Evolutionary conservation across 768 basidiomycete genomes (phyloP).

Genomic region (Leucocoprinus sp.): DNA sequence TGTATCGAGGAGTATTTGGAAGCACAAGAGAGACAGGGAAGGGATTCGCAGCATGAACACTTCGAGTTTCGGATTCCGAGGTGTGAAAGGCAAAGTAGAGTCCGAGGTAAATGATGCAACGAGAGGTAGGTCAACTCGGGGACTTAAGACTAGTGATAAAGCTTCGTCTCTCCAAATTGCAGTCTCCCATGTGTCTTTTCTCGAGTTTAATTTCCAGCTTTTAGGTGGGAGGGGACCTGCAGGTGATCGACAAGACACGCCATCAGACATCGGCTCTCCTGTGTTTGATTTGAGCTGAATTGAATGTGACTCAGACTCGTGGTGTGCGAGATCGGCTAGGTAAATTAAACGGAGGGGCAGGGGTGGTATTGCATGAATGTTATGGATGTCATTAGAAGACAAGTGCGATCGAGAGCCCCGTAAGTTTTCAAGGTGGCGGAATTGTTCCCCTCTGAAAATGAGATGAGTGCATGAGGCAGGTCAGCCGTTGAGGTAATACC

Average conservation of each 20-base stretch:
- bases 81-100: background rate
- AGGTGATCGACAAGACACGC: slow-evolving; percentile 7
- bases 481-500: slow-evolving; percentile 25
- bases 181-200: slow-evolving; percentile 20
- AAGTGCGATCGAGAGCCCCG: slow-evolving; percentile 27
- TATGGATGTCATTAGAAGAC: slow-evolving; percentile 17
- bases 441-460: slow-evolving; percentile 57
- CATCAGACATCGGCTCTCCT: background rate
- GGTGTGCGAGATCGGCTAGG: slow-evolving; percentile 19
- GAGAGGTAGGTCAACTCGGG: slow-evolving; percentile 14
- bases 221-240: slow-evolving; percentile 48
- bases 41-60: slow-evolving; percentile 27
- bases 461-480: background rate
- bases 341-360: slow-evolving; percentile 31
- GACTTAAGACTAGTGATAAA: slow-evolving; percentile 42
- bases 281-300: background rate
- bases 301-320: slow-evolving; percentile 3
- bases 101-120: slow-evolving; percentile 13
- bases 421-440: slow-evolving; percentile 54
- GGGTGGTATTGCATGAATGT: slow-evolving; percentile 33
- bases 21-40: slow-evolving; percentile 48
- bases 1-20: slow-evolving; percentile 36
- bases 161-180: slow-evolving; percentile 48
- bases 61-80: background rate
- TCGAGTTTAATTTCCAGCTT: slow-evolving; percentile 42